Percentiles rank a stretch among this genome's conserved stretches.
Conservation (phyloP, 208 protist genomes). For the Trypanosoma cruzi region DNA sequence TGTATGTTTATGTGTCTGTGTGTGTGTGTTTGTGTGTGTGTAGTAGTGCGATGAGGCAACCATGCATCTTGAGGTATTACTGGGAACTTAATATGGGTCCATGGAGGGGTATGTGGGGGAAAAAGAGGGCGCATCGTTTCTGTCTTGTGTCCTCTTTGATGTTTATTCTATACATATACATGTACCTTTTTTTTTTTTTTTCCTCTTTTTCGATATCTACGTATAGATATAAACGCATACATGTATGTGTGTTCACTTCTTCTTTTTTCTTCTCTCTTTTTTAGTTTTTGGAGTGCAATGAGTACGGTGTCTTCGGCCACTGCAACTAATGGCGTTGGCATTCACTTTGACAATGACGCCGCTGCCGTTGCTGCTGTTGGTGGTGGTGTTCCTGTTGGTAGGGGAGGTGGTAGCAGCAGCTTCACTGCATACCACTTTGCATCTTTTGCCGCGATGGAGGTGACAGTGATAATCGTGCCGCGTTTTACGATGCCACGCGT, state of each 20-base stretch:
- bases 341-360: background rate
- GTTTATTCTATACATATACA: background rate
- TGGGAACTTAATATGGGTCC: too few relatives aligned
- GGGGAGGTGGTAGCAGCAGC: slow-evolving; percentile 6
- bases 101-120: too few relatives aligned
- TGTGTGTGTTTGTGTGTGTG: slow-evolving; percentile 10
- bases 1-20: background rate
- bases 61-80: too few relatives aligned
- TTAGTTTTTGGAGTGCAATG: background rate
- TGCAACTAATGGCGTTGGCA: background rate
- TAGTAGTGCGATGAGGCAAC: too few relatives aligned
- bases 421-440: slow-evolving; percentile 87
- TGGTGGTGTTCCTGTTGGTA: background rate
- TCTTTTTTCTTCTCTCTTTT: background rate
- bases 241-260: background rate
- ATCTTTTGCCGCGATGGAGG: slow-evolving; percentile 77
- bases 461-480: slow-evolving; percentile 70
- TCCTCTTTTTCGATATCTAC: background rate
- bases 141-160: background rate
- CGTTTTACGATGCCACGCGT: slow-evolving; percentile 82
- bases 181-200: slow-evolving; percentile 2
- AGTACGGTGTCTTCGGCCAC: background rate
- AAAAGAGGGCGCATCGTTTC: too few relatives aligned
- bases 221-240: too few relatives aligned
- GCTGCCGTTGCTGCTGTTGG: background rate